Base-by-base conservation (phyloP, 345 rosid genomes). In the Chamaenerion angustifolium region DNA sequence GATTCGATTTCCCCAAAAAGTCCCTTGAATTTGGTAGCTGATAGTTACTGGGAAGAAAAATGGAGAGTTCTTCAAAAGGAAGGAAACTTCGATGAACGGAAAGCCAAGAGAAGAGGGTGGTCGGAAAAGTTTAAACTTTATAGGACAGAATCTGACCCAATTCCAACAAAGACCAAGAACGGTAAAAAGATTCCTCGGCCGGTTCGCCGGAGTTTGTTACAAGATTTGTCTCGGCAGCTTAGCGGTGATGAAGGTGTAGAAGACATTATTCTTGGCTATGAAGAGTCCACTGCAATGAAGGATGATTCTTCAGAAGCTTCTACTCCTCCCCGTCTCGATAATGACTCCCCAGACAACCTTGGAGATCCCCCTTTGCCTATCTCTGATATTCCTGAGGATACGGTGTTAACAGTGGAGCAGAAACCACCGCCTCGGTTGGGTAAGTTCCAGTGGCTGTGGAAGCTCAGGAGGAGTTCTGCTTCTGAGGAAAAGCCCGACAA, bases 391-490 rank as follows among this genome's bases (percentile, higher is more conserved):
- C 76, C 82, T 12, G 70, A 51, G 56, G 63, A 60, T 17, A 66
- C 60, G 2, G 10, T 61, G 14, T 87, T 57, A 51, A 74, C 64
- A 49, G 27, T 61, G 9, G 53, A 31, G 57, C 58, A 66, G 46
- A 93, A 80, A 64, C 72, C 69, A 56, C 79, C 69, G 63, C 69
- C 54, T 55, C 70, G 64, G 60, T 74, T 73, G 0, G 82, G 98
- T 52, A 92, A 81, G 56, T 76, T 92, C 68, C 98, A 77, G 55
- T 92, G 98, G 98, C 54, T 92, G 51, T 85, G 90, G 96, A 92
- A 79, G 71, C 74, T 92, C 41, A 87, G 96, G 46, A 75, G 81
- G 48, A 77, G 69, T 66, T 49, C 55, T 46, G 63, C 49, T 47
- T 68, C 61, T 17, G 87, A 70, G 64, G 88, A 67, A 66, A 64